Evolutionary conservation across 163 green algal species (phyloP).

Genomic region (Coccomyxa subellipsoidea): DNA sequence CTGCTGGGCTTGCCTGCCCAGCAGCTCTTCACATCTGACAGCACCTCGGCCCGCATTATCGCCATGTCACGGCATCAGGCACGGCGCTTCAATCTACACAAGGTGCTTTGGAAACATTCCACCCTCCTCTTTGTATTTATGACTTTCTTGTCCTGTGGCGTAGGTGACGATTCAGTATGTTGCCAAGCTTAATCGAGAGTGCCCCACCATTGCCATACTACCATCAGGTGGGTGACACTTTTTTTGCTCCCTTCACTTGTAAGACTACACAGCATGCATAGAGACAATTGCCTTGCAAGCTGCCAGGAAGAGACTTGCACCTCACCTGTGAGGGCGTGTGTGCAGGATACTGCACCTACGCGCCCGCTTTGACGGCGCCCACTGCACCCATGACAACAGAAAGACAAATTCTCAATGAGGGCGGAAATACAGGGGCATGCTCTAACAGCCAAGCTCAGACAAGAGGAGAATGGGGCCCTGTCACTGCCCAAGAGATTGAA

Average conservation of each 20-base stretch:
- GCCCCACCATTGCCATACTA: slow-evolving; percentile 5
- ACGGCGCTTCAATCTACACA: not conserved
- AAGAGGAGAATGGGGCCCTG: not conserved
- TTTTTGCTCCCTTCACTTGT: not conserved
- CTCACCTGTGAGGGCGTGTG: not conserved
- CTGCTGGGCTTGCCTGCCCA: not conserved
- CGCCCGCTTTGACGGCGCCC: not conserved
- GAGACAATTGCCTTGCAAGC: not conserved
- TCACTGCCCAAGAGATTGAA: not conserved
- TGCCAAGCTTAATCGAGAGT: not conserved
- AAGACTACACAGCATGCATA: not conserved
- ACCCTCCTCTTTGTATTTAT: not conserved
- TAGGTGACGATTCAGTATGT: slow-evolving; percentile 6
- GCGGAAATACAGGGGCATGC: not conserved
- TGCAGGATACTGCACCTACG: not conserved
- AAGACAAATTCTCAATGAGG: not conserved
- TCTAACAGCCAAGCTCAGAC: not conserved
- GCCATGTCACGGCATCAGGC: not conserved
- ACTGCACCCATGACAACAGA: not conserved
- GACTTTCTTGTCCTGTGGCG: not conserved
- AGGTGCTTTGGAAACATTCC: not conserved
- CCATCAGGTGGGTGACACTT: not conserved
- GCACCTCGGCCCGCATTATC: not conserved
- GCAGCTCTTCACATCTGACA: not conserved
- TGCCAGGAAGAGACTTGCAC: not conserved